A percentile compares a stretch with the other conserved stretches of the same genome.
Evolutionary conservation across 306 rosid genomes (phyloP).

Genomic region (Aeschynomene evenia): DNA sequence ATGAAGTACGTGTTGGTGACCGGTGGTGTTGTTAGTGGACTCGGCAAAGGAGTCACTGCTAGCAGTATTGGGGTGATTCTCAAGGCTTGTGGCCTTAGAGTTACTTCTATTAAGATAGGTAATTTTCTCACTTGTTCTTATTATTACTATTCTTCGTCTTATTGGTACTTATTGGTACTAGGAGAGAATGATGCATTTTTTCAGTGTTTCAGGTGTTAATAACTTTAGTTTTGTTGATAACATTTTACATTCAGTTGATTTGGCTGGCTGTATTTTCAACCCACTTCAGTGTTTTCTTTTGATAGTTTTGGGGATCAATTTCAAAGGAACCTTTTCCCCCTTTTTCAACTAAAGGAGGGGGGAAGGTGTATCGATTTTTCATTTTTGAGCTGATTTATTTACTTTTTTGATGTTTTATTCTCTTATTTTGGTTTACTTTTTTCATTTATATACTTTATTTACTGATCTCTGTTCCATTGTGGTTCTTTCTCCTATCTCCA

Average conservation of each 20-base stretch:
- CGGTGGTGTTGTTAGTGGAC: conserved; percentile 96
- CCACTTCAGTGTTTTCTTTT: neutral
- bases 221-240: neutral
- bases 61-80: conserved; percentile 82
- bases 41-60: conserved; percentile 91
- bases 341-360: neutral
- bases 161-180: neutral
- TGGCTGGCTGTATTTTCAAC: conserved; percentile 20
- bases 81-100: conserved; percentile 82
- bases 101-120: conserved; percentile 90
- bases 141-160: neutral
- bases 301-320: conserved; percentile 11
- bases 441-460: too few relatives aligned
- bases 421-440: conserved; percentile 13
- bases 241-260: conserved; percentile 10
- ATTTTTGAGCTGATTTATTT: neutral
- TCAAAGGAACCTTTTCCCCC: neutral
- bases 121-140: conserved; percentile 28
- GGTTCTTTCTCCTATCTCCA: neutral
- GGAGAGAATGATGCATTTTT: conserved; percentile 20
- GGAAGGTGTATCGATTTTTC: neutral
- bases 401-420: conserved; percentile 20
- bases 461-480: neutral
- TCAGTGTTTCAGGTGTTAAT: neutral
- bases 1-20: conserved; percentile 93